These are phyloP conservation scores for Phytophthora cajani DNA, from an alignment of 352 stramenopile genomes.

Conservation along the genomic window DNA sequence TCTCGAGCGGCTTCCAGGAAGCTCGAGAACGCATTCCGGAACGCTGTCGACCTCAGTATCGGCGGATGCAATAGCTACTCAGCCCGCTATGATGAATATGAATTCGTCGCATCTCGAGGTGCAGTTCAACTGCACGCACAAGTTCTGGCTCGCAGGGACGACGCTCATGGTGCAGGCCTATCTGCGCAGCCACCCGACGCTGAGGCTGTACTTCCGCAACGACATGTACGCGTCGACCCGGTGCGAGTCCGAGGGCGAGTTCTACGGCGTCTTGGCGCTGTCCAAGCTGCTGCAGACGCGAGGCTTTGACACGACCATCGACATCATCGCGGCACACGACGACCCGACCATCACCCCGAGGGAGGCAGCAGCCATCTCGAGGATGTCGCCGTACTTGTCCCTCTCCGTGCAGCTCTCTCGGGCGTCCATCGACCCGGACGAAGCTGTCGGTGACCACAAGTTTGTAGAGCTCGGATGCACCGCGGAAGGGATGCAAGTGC, in stretches of 20 bases:
- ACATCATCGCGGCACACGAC: slow-evolving; percentile 45
- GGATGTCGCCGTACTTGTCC: slow-evolving; percentile 57
- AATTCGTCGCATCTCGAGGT: slow-evolving; percentile 32
- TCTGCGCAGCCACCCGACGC: slow-evolving; percentile 36
- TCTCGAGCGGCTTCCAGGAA: slow-evolving; percentile 41
- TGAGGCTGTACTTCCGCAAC: slow-evolving; percentile 64
- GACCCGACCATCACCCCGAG: slow-evolving; percentile 55
- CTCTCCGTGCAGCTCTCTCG: slow-evolving; percentile 53
- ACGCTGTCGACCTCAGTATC: slow-evolving; percentile 2
- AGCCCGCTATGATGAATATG: slow-evolving; percentile 6
- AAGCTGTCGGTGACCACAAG: slow-evolving; percentile 39
- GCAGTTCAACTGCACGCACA: slow-evolving; percentile 71
- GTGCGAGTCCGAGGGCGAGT: slow-evolving; percentile 48
- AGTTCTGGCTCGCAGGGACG: slow-evolving; percentile 60
- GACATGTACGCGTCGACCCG: slow-evolving; percentile 78
- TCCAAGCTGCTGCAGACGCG: slow-evolving; percentile 39
- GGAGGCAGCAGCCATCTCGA: slow-evolving; percentile 53
- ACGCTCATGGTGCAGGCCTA: slow-evolving; percentile 39
- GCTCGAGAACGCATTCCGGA: slow-evolving; percentile 6
- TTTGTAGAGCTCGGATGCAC: slow-evolving; percentile 57
- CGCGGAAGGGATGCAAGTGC: slow-evolving; percentile 55
- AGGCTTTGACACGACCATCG: slow-evolving; percentile 55
- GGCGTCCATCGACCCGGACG: slow-evolving; percentile 42
- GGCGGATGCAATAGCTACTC: slow-evolving; percentile 9
- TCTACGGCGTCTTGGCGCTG: slow-evolving; percentile 51